phyloP scores from a whole-genome alignment of 2,329 filamentous ascomycete species.

The Claviceps citrina region DNA sequence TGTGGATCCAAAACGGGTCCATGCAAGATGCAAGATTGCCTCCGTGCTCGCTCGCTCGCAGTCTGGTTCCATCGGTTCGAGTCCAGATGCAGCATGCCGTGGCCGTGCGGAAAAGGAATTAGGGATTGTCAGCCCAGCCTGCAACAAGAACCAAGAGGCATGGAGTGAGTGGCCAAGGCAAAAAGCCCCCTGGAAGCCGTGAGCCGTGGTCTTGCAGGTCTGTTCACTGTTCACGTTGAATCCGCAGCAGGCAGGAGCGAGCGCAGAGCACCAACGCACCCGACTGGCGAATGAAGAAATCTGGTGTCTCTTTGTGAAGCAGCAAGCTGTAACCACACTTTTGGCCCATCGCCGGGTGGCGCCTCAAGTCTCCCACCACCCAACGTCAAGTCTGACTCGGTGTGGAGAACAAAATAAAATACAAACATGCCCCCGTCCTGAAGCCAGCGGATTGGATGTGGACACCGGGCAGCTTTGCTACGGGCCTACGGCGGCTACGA shows the following conservation, averaged over 20 bases:
- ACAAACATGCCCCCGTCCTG: no score
- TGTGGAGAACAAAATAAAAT: no score
- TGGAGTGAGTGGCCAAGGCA: not conserved
- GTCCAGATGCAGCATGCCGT: not conserved
- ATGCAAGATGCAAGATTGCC: no score
- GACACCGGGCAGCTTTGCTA: no score
- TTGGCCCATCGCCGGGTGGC: no score
- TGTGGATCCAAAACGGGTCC: not conserved
- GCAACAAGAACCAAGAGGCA: not conserved
- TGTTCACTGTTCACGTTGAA: not conserved
- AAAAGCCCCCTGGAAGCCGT: not conserved
- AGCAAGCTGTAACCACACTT: not conserved
- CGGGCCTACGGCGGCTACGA: no score
- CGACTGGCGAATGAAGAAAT: not conserved
- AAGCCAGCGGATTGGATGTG: no score
- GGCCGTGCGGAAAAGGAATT: no score
- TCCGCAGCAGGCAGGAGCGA: not conserved
- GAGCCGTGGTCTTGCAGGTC: not conserved
- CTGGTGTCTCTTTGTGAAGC: not conserved
- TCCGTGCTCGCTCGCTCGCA: no score
- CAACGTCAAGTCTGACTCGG: no score
- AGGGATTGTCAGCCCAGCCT: no score
- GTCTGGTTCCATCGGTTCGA: not conserved
- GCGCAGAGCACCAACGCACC: not conserved
- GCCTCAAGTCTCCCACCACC: no score